Percentiles rank a stretch among this genome's conserved stretches.
These are phyloP conservation scores for Epichloe coenophiala DNA, from an alignment of 2,329 filamentous ascomycete species.

Conservation along the genomic window DNA sequence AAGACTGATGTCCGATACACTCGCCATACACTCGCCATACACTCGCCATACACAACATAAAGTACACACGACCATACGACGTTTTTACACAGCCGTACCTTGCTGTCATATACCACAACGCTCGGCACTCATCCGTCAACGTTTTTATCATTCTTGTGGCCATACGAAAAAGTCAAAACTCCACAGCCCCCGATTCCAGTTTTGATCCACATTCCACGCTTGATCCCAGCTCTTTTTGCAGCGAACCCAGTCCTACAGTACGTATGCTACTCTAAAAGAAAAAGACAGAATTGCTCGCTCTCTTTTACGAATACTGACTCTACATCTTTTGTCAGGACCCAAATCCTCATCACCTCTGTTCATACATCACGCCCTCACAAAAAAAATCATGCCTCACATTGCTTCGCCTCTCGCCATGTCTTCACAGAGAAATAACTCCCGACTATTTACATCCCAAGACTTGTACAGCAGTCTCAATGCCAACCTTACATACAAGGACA, in stretches of 20 bases:
- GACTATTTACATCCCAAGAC: slow-evolving; percentile 33
- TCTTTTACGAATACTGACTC: not conserved
- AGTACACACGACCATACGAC: not conserved
- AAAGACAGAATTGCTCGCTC: not conserved
- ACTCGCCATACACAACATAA: not conserved
- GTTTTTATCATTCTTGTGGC: not conserved
- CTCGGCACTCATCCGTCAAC: not conserved
- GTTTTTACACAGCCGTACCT: not conserved
- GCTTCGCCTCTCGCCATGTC: slow-evolving; percentile 34
- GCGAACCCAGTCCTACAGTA: not conserved
- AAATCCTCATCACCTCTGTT: not conserved
- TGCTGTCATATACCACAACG: not conserved
- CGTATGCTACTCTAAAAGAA: not conserved
- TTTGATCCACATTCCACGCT: not conserved
- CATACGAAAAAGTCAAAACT: not conserved
- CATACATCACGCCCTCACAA: not conserved
- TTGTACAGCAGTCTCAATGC: slow-evolving; percentile 40
- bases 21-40: not conserved
- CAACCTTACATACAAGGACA: slow-evolving; percentile 31
- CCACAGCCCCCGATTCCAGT: not conserved
- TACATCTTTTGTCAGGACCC: not conserved
- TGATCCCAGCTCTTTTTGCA: not conserved
- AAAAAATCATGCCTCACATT: slow-evolving; percentile 21
- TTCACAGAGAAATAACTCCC: slow-evolving; percentile 29
- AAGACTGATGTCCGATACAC: not conserved